Conservation (phyloP, 257 asterid species). For the Rehmannia glutinosa region DNA sequence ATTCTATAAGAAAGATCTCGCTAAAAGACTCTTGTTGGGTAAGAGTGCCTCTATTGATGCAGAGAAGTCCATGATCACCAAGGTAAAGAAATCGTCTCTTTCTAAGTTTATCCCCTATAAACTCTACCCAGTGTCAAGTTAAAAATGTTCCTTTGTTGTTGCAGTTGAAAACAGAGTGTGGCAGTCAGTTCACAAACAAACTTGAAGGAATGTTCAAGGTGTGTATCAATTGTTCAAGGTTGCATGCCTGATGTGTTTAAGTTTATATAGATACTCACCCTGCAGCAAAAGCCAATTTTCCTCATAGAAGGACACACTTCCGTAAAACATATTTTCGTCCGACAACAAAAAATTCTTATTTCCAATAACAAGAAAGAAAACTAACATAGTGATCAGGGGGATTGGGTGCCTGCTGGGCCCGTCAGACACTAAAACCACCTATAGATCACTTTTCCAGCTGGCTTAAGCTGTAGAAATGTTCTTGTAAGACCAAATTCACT, state of each 20-base stretch:
- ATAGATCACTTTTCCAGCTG: too few relatives aligned
- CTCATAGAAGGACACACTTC: too few relatives aligned
- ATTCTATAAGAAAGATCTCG: slow-evolving; percentile 47
- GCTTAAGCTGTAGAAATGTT: too few relatives aligned
- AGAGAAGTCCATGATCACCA: slow-evolving; percentile 68
- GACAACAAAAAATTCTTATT: too few relatives aligned
- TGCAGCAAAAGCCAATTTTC: too few relatives aligned
- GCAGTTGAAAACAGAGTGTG: slow-evolving; percentile 85
- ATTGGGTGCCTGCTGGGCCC: too few relatives aligned
- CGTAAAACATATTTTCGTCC: too few relatives aligned
- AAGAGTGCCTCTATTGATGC: slow-evolving; percentile 87
- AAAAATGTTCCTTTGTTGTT: slow-evolving; percentile 4
- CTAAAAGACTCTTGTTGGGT: slow-evolving; percentile 72
- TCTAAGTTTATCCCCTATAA: background rate
- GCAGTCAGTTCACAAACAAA: slow-evolving; percentile 86
- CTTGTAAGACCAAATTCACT: too few relatives aligned
- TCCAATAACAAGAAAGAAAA: too few relatives aligned
- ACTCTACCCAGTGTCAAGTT: background rate
- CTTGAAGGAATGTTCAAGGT: slow-evolving; percentile 93
- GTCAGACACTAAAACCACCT: too few relatives aligned
- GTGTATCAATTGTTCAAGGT: slow-evolving; percentile 2
- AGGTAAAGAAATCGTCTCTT: slow-evolving; percentile 18
- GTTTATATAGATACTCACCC: too few relatives aligned
- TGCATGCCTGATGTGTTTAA: background rate
- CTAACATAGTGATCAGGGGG: too few relatives aligned